phyloP scores from a whole-genome alignment of 768 basidiomycete species.

The Suillus discolor region DNA sequence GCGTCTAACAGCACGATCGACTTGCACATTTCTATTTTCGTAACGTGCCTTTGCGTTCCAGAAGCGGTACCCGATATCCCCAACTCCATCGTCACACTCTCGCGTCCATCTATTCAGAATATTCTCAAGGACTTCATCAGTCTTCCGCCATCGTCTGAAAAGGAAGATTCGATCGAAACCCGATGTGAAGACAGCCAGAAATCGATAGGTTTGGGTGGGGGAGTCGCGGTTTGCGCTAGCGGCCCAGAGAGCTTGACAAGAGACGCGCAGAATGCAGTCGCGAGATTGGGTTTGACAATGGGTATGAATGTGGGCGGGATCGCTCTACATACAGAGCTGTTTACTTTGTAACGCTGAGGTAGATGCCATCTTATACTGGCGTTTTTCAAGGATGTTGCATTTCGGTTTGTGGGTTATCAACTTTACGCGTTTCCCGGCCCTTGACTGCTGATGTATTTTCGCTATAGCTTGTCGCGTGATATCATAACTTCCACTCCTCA shows the following conservation, averaged over 20 bases:
- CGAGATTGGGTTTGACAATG: conserved; percentile 48
- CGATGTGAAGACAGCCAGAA: conserved; percentile 17
- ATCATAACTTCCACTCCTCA: too few relatives aligned
- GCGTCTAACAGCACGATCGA: conserved; percentile 48
- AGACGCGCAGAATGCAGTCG: conserved; percentile 81
- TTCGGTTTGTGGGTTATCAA: too few relatives aligned
- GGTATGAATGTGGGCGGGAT: conserved; percentile 59
- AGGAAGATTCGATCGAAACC: conserved; percentile 20
- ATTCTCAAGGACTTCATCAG: conserved; percentile 45
- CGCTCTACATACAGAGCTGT: conserved; percentile 78
- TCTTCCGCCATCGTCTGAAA: conserved; percentile 21
- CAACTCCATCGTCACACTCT: conserved; percentile 57
- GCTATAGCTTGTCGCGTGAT: too few relatives aligned
- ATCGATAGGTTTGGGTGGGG: conserved; percentile 45
- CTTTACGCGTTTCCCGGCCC: too few relatives aligned
- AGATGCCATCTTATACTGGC: too few relatives aligned
- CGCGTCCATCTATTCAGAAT: conserved; percentile 49
- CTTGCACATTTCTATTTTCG: conserved; percentile 72
- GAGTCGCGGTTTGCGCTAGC: conserved; percentile 78
- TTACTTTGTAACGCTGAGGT: conserved; percentile 37
- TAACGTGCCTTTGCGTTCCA: conserved; percentile 76
- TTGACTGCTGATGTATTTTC: too few relatives aligned
- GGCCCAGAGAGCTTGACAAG: conserved; percentile 73
- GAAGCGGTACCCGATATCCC: conserved; percentile 67
- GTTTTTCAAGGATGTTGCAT: too few relatives aligned